Evolutionary conservation across 2,329 filamentous ascomycete genomes (phyloP), one percentile per base, ranked within the genome.

Genomic region (Xenoacremonium recifei): DNA sequence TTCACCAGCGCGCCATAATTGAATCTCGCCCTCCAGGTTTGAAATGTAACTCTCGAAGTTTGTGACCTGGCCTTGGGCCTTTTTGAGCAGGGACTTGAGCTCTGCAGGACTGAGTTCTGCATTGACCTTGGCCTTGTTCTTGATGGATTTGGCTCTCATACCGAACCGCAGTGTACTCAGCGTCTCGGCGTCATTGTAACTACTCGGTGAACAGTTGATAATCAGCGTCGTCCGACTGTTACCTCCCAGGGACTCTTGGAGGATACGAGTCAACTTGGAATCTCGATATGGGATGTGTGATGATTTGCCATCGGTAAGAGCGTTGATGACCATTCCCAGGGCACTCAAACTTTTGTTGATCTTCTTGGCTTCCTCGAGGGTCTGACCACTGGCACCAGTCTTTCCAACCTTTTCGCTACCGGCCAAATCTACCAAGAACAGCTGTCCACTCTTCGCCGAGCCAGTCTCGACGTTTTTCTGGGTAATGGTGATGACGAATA

Each of bases 71-170:
- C 80, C 82, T 67, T 96, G 91, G 12, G 90, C 89, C 69, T 96
- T 96, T 70, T 89, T 91, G 63, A 99, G 82, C 60, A 96, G 78
- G 37, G 84, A 78, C 71, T 97, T 99, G 74, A 99, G 82, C 68
- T 99, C 93, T 11, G 90, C 83, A 34, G 93, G 93, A 60, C 92
- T 97, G 58, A 99, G 80, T 68, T 99, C 93, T 34, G 92, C 91
- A 64, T 99, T 99, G 79, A 99, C 87, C 85, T 97, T 99, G 68
- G 93, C 93, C 78, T 97, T 97, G 76, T 97, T 97, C 85, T 97
- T 96, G 75, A 99, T 99, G 0, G 89, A 88, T 75, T 99, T 99
- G 44, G 93, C 93, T 64, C 93, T 79, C 69, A 93, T 95, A 73
- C 93, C 93, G 63, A 97, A 99, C 34, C 91, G 82, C 47, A 99